These are phyloP conservation scores for Entamoeba dispar DNA, from an alignment of 208 protist genomes.

Conservation along the genomic window DNA sequence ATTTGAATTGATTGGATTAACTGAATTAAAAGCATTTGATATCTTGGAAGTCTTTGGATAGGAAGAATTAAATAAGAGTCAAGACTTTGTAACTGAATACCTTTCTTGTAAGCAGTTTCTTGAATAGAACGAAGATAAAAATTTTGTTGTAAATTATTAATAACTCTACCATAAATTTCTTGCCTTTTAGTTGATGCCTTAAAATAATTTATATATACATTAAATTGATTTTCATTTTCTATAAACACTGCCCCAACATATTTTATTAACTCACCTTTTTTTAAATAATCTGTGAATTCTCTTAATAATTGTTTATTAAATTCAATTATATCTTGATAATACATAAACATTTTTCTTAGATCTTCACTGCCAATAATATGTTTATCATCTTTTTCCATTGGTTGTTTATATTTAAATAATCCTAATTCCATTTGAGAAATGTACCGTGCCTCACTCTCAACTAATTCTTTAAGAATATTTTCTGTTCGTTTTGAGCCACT, in stretches of 20 bases:
- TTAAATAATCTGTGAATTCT: neutral
- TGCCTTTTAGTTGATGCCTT: neutral
- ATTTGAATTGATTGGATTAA: neutral
- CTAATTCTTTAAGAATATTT: neutral
- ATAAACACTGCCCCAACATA: neutral
- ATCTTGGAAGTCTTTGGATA: neutral
- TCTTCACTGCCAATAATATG: neutral
- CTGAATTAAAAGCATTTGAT: neutral
- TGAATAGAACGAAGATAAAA: neutral
- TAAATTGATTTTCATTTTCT: neutral
- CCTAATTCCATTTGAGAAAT: neutral
- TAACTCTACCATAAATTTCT: no score
- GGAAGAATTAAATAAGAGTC: neutral
- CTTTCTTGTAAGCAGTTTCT: neutral
- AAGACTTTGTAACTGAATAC: neutral
- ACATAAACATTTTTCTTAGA: neutral
- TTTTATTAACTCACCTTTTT: neutral
- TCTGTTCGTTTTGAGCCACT: neutral
- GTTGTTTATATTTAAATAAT: neutral
- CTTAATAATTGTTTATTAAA: neutral
- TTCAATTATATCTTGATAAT: neutral
- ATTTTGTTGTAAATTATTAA: no score
- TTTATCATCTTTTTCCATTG: neutral
- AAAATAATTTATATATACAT: neutral
- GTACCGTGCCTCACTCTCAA: neutral